These are phyloP conservation scores for Syzygium aqueum DNA, from an alignment of 345 rosid genomes.

Conservation along the genomic window DNA sequence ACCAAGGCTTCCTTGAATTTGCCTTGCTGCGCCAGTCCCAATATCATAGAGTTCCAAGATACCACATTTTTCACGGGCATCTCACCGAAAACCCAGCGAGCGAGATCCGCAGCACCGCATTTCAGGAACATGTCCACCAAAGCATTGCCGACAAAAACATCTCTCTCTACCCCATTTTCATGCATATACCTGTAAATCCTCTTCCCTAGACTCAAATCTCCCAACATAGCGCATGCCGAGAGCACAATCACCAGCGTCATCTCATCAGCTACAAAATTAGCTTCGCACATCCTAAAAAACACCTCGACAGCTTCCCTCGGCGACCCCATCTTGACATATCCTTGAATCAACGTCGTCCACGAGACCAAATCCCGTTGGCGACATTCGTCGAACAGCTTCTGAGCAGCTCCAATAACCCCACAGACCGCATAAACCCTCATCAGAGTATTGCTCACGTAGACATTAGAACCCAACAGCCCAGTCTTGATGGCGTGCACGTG, in stretches of 20 bases:
- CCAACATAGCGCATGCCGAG: conserved; percentile 36
- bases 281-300: conserved; percentile 28
- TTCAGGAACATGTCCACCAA: conserved; percentile 41
- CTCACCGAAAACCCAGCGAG: conserved; percentile 17
- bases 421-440: conserved; percentile 35
- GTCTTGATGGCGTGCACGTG: conserved; percentile 33
- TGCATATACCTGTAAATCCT: conserved; percentile 22
- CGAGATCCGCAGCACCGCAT: conserved; percentile 21
- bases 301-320: conserved; percentile 18
- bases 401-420: conserved; percentile 18
- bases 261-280: conserved; percentile 17
- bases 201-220: conserved; percentile 34
- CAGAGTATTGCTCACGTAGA: conserved; percentile 32
- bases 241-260: conserved; percentile 32
- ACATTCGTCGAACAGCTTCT: conserved; percentile 17
- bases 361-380: conserved; percentile 32
- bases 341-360: conserved; percentile 52
- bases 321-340: conserved; percentile 22
- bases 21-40: conserved; percentile 35
- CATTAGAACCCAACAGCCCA: conserved; percentile 17
- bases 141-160: conserved; percentile 37
- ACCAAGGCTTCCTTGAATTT: conserved; percentile 32
- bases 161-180: conserved; percentile 14
- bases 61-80: conserved; percentile 41
- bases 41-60: conserved; percentile 51